Conservation (phyloP, 108 stramenopile species). For the Chaetoceros tenuissimus region DNA sequence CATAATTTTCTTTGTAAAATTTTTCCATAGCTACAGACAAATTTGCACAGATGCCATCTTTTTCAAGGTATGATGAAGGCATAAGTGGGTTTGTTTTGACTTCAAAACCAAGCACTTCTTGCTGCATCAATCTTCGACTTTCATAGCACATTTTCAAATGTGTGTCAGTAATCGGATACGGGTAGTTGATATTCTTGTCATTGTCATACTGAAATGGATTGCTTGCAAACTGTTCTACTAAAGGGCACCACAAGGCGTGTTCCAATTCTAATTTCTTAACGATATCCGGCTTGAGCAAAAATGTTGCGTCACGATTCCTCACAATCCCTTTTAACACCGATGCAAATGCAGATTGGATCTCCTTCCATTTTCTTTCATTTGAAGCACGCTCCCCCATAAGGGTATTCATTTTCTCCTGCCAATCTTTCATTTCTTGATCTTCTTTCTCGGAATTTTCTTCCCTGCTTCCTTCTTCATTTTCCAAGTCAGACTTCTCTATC, state of each 20-base stretch:
- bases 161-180: constrained; percentile 30
- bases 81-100: constrained; percentile 35
- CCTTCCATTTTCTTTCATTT: constrained; percentile 82
- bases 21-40: constrained; percentile 58
- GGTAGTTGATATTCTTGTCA: constrained; percentile 18
- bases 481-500: too few species aligned
- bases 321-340: constrained; percentile 52
- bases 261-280: constrained; percentile 57
- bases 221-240: constrained; percentile 69
- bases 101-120: constrained; percentile 51
- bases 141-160: constrained; percentile 34
- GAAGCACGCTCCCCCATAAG: constrained; percentile 47
- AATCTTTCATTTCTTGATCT: constrained; percentile 14
- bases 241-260: constrained; percentile 75
- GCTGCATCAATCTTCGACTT: constrained; percentile 58
- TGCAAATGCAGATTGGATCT: constrained; percentile 70
- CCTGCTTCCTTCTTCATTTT: neutral
- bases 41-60: constrained; percentile 1
- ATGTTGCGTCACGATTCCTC: constrained; percentile 33
- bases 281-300: constrained; percentile 58
- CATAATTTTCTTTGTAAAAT: constrained; percentile 19
- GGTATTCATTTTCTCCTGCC: constrained; percentile 34
- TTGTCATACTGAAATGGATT: constrained; percentile 20
- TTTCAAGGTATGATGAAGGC: constrained; percentile 9
- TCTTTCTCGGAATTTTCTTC: constrained; percentile 12